phyloP scores from a whole-genome alignment of 176 grass and related monocot genomes.

The Carex cristatella region DNA sequence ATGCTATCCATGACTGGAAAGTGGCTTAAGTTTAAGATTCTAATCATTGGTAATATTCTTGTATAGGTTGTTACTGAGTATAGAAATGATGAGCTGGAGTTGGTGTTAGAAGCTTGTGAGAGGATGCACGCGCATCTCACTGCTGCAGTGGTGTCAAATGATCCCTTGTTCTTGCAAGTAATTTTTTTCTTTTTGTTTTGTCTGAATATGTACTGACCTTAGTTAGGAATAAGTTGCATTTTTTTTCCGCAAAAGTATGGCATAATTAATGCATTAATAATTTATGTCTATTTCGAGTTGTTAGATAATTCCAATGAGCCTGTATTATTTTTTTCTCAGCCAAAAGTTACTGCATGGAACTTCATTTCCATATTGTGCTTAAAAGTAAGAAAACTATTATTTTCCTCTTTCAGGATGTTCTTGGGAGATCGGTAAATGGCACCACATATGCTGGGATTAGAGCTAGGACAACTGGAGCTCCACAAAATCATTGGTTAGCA shows the following conservation, averaged over 20 bases:
- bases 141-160: constrained; percentile 91
- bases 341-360: not conserved
- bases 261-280: not conserved
- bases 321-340: not conserved
- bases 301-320: too few relatives aligned
- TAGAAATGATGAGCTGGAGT: constrained; percentile 52
- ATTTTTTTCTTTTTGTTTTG: not conserved
- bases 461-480: constrained; percentile 95
- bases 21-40: not conserved
- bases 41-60: not conserved
- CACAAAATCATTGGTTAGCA: constrained; percentile 93
- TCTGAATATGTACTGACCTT: not conserved
- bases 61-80: constrained; percentile 78
- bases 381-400: not conserved
- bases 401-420: constrained; percentile 59
- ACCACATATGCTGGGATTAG: constrained; percentile 92
- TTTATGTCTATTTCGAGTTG: too few relatives aligned
- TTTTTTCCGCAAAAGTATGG: not conserved
- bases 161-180: constrained; percentile 83
- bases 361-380: not conserved
- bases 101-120: constrained; percentile 79
- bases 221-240: not conserved
- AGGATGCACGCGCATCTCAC: constrained; percentile 90
- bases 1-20: not conserved
- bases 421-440: constrained; percentile 82